Conservation (phyloP, 495 filamentous ascomycete genomes). For the Aspergillus bertholletiae region DNA sequence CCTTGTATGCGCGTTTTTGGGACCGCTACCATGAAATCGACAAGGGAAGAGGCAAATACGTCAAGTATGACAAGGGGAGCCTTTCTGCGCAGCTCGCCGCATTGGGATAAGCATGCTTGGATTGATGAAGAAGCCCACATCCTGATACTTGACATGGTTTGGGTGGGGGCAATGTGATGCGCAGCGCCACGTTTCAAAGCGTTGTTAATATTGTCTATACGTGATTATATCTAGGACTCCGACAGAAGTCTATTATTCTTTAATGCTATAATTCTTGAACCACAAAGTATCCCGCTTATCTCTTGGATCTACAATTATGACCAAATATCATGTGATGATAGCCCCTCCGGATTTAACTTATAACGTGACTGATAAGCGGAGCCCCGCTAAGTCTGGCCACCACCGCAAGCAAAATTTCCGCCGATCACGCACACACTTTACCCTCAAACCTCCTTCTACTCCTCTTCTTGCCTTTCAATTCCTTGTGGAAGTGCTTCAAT, state of each 20-base stretch:
- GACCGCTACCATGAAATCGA: constrained; percentile 98
- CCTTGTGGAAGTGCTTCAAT: constrained; percentile 15
- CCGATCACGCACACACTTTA: constrained; percentile 18
- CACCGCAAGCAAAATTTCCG: constrained; percentile 33
- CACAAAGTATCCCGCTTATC: neutral
- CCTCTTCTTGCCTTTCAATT: constrained; percentile 24
- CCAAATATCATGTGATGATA: constrained; percentile 20
- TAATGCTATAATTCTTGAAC: constrained; percentile 4
- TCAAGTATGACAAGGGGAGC: constrained; percentile 85
- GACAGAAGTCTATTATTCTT: neutral
- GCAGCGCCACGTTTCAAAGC: neutral
- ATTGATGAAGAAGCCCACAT: neutral
- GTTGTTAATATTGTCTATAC: neutral
- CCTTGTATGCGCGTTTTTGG: constrained; percentile 92
- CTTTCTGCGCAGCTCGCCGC: constrained; percentile 46
- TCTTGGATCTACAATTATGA: neutral
- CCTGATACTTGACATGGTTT: neutral
- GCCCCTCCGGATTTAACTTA: constrained; percentile 18
- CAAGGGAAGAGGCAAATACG: constrained; percentile 94
- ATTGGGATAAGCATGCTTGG: constrained; percentile 12
- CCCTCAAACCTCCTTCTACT: constrained; percentile 9
- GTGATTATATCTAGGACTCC: neutral
- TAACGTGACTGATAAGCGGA: constrained; percentile 44
- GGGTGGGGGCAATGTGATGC: neutral
- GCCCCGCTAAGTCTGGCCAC: constrained; percentile 26